These are phyloP conservation scores for Euryodendron excelsum DNA, from an alignment of 148 eudicot species.

Conservation along the genomic window DNA sequence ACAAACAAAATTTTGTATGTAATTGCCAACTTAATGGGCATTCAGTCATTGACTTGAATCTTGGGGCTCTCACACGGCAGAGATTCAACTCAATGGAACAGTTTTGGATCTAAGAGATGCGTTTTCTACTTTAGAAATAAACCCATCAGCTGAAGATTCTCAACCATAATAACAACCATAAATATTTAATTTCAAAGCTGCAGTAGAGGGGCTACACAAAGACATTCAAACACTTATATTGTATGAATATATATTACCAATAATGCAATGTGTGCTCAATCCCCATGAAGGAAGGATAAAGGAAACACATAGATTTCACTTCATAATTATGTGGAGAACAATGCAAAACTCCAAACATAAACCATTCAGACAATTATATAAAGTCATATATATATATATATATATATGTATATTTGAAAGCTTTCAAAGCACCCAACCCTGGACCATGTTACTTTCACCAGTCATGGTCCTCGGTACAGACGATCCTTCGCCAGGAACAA, in stretches of 20 bases:
- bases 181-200: background rate
- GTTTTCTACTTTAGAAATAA: background rate
- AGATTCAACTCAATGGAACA: background rate
- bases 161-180: too few relatives aligned
- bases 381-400: too few relatives aligned
- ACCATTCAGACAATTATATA: background rate
- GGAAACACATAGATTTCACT: background rate
- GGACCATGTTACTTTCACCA: constrained; percentile 37
- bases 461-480: constrained; percentile 42
- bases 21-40: background rate
- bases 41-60: background rate
- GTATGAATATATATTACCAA: background rate
- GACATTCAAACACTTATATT: too few relatives aligned
- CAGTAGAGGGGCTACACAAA: too few relatives aligned
- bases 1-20: background rate
- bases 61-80: background rate
- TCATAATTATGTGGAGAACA: background rate
- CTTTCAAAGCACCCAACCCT: constrained; percentile 43
- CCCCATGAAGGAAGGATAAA: background rate
- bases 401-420: background rate
- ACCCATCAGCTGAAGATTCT: background rate
- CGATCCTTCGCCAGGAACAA: constrained; percentile 37
- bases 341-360: background rate
- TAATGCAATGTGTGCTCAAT: background rate
- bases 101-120: background rate